Conservation (phyloP, 495 filamentous ascomycete genomes). For the Penicillium atrosanguineum region DNA sequence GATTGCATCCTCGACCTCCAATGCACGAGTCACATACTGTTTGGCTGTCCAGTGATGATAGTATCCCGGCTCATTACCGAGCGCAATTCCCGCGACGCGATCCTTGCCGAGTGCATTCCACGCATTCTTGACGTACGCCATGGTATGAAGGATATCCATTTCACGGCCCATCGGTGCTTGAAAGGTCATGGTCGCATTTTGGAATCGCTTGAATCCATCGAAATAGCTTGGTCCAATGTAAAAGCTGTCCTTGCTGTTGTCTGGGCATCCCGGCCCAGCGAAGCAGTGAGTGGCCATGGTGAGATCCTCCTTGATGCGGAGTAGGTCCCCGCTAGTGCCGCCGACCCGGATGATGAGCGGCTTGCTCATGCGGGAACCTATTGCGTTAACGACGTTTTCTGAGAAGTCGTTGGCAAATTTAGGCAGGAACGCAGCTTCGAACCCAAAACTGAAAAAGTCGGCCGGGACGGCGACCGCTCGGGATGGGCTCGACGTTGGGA, state of each 20-base stretch:
- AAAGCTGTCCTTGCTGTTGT: constrained; percentile 7
- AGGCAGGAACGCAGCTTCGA: constrained; percentile 17
- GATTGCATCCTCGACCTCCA: too few species aligned
- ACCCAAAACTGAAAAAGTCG: constrained; percentile 27
- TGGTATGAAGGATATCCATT: constrained; percentile 9
- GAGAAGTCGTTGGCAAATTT: constrained; percentile 19
- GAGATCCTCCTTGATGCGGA: background rate
- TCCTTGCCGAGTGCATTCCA: constrained; percentile 13
- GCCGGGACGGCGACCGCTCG: constrained; percentile 11
- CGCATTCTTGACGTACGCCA: constrained; percentile 14
- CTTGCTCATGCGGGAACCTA: constrained; percentile 15
- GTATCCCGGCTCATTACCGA: constrained; percentile 25
- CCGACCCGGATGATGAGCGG: constrained; percentile 22
- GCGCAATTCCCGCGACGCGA: constrained; percentile 21
- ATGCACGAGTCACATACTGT: too few species aligned
- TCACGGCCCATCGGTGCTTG: constrained; percentile 20
- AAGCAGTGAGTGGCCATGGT: background rate
- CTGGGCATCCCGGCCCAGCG: too few species aligned
- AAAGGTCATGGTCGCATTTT: constrained; percentile 14
- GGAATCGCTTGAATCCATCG: constrained; percentile 17
- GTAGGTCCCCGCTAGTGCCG: constrained; percentile 20
- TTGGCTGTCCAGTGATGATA: background rate
- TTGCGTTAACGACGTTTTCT: constrained; percentile 19
- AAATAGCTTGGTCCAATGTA: constrained; percentile 22
- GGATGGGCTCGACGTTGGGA: too few species aligned